Evolutionary conservation across 2,329 filamentous ascomycete genomes (phyloP).

Genomic region (Aspergillus japonicus): DNA sequence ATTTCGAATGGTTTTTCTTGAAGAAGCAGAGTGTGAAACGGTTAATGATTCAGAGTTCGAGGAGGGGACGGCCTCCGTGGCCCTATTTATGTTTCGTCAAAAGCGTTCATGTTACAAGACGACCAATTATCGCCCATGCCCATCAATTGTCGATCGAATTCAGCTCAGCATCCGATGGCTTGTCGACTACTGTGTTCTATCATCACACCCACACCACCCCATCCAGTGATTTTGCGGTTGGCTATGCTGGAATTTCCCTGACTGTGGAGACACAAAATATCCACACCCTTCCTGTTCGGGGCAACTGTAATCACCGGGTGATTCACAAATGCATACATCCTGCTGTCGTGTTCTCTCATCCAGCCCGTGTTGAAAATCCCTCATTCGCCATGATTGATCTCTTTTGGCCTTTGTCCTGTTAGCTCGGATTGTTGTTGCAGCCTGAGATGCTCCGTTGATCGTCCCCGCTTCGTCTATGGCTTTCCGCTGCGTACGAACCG

Average conservation of each 20-base stretch:
- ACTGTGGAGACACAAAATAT: constrained; percentile 38
- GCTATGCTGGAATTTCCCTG: constrained; percentile 30
- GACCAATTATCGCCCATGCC: constrained; percentile 22
- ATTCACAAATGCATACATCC: constrained; percentile 40
- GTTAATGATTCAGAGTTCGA: constrained; percentile 28
- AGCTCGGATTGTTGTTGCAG: constrained; percentile 30
- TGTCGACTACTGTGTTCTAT: constrained; percentile 34
- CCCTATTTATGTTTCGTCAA: constrained; percentile 44
- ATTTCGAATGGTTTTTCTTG: constrained; percentile 23
- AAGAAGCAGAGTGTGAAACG: constrained; percentile 33
- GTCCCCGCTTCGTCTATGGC: constrained; percentile 32
- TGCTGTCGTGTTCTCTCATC: constrained; percentile 37
- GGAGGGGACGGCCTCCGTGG: constrained; percentile 28
- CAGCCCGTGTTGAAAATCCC: constrained; percentile 38
- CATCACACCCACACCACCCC: constrained; percentile 29
- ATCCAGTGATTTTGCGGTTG: constrained; percentile 33
- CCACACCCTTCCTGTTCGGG: constrained; percentile 32
- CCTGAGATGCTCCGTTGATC: constrained; percentile 28
- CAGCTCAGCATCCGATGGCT: constrained; percentile 31
- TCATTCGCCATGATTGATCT: constrained; percentile 26
- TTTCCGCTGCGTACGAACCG: constrained; percentile 31
- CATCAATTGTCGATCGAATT: constrained; percentile 33
- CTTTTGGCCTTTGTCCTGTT: constrained; percentile 17
- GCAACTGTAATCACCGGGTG: constrained; percentile 34
- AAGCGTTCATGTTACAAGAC: constrained; percentile 27